A percentile compares a stretch with the other conserved stretches of the same genome.
Evolutionary conservation across 2,329 filamentous ascomycete species (phyloP).

Genomic region (Rhynchosporium agropyri): DNA sequence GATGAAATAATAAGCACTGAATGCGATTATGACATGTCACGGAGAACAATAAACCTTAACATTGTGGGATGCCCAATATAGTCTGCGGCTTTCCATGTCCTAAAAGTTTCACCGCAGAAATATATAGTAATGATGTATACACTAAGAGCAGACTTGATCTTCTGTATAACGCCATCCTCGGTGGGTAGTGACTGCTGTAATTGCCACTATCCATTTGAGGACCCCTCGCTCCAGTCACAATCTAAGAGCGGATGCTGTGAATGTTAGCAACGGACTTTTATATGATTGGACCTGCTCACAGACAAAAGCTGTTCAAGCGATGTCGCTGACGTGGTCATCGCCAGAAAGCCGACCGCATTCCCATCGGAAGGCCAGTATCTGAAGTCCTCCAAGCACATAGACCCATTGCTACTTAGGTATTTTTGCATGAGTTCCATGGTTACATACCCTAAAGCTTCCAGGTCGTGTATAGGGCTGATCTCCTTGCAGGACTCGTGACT

Average conservation of each 20-base stretch:
- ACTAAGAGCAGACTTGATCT: background rate
- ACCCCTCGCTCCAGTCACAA: slow-evolving; percentile 10
- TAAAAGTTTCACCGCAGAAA: background rate
- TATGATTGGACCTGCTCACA: slow-evolving; percentile 1
- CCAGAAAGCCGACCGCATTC: slow-evolving; percentile 16
- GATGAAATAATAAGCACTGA: background rate
- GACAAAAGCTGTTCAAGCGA: slow-evolving; percentile 15
- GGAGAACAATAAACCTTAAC: background rate
- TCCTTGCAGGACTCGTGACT: background rate
- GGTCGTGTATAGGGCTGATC: slow-evolving; percentile 4
- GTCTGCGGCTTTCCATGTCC: background rate
- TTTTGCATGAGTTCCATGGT: slow-evolving; percentile 19
- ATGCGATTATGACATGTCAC: background rate
- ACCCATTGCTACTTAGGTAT: slow-evolving; percentile 15
- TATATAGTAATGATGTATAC: background rate
- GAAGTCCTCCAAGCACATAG: slow-evolving; percentile 17
- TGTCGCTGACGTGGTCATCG: slow-evolving; percentile 16
- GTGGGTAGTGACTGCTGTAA: slow-evolving; percentile 12
- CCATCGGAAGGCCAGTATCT: slow-evolving; percentile 12
- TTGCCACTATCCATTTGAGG: slow-evolving; percentile 17
- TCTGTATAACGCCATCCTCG: slow-evolving; percentile 16
- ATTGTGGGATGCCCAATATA: too few relatives aligned
- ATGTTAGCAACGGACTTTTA: slow-evolving; percentile 7
- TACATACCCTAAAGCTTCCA: slow-evolving; percentile 19
- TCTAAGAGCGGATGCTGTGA: slow-evolving; percentile 14